Base-by-base conservation (phyloP, 1,284 basidiomycete genomes). In the Malassezia vespertilionis region DNA sequence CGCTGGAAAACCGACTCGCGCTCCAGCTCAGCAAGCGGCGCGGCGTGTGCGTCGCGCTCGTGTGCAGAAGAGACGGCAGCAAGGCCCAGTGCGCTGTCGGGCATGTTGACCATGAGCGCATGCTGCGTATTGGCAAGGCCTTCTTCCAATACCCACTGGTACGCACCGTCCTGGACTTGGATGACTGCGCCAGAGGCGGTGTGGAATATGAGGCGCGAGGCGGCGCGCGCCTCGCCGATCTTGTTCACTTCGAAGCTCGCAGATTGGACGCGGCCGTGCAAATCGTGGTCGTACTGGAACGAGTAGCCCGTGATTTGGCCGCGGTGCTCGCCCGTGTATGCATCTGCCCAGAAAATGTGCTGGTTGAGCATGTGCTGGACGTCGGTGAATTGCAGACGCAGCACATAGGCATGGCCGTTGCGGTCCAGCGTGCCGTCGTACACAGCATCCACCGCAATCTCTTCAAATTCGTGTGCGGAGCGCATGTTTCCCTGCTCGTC, bases 71-170 rank as follows among this genome's bases (percentile, higher is more conserved):
- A 50, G 14, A 52, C 44, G n/a, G 44, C 43, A 15, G 34, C 40
- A n/a, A 22, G 34, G 14, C 45, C 43, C 4, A 78, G 70, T 58
- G 77, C 75, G 44, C 72, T 73, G 71, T 86, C 84, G 0, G 86
- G 84, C 7, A 91, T 76, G 59, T 88, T 83, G 31, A 91, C 77
- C 48, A 87, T 79, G 46, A 80, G 49, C 15, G 60, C 50, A 12
- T 56, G 42, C 15, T 76, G 74, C 38, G 86, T 76, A 18, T 80
- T 75, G 0, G 84, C 75, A 10, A 93, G 75, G 0, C 80, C 77
- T 65, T 96, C 90, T 65, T 95, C 88, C 32, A 86, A 76, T 0
- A 77, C 78, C 88, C 87, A 95, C 41, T 78, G 74, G 15, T 80
- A 69, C 34, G 75, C 65, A 33, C 80, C 76, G 24, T 79, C 76